Base-by-base conservation (phyloP, 2,329 filamentous ascomycete genomes). In the Exophiala dermatitidis region DNA sequence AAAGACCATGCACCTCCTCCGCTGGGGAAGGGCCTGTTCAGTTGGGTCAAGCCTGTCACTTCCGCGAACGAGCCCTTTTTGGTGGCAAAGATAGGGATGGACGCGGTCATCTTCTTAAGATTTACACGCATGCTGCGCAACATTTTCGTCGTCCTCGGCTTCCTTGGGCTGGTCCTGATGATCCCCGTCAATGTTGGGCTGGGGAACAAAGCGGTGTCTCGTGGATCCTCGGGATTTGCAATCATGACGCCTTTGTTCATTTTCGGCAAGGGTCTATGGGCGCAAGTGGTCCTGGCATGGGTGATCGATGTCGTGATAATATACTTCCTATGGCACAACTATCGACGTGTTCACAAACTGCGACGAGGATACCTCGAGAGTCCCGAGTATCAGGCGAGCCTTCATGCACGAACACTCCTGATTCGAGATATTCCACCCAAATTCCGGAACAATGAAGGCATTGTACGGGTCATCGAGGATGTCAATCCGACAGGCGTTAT, bases 121-220 rank as follows among this genome's bases (percentile, higher is more conserved):
- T 90, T 96, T 65, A 81, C 84, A 46, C 80, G 84, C 61, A 97
- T 98, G 93, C 88, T 88, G 66, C 84, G 93, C 56, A 93, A 95
- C 67, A 87, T 97, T 59, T 95, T 97, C 67, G 66, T 86, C 30
- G 72, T 81, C 5, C 72, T 96, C 51, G 79, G 83, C 30, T 59
- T 95, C 4, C 69, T 94, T 32, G 89, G 87, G 12, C 85, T 88
- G 60, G 77, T 76, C 48, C 81, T 97, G 55, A 77, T 96, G 59
- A 83, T 96, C 37, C 93, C 93, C 0, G 73, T 94, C 64, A 91
- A 95, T 65, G 70, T 88, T 55, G 72, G 73, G 5, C 72, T 78
- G 52, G 78, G 75, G 49, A 67, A 69, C 28, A 66, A 68, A 8
- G 50, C 57, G 10, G 60, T 61, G 5, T 59, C 53, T 44, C 52